Conservation (phyloP, 1,139 yeast genomes). For the Blastobotrys niveus region DNA sequence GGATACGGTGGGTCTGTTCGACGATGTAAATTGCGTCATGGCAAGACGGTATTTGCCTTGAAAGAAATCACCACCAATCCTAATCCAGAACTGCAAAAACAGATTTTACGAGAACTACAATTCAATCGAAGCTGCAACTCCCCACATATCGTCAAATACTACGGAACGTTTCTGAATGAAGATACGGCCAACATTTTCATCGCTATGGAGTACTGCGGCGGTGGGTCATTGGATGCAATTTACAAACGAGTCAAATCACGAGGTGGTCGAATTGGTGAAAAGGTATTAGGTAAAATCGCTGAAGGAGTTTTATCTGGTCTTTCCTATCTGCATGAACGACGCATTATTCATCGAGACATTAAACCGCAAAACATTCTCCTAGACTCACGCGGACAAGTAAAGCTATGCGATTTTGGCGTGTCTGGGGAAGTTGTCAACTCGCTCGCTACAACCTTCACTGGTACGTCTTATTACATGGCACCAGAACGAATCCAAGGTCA, state of each 20-base stretch:
- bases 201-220: conserved; percentile 97
- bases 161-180: conserved; percentile 82
- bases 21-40: conserved; percentile 56
- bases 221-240: conserved; percentile 84
- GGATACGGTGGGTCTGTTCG: conserved; percentile 92
- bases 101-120: conserved; percentile 82
- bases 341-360: conserved; percentile 82
- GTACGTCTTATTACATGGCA: conserved; percentile 97
- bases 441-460: conserved; percentile 91
- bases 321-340: conserved; percentile 78
- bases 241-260: conserved; percentile 58
- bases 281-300: conserved; percentile 84
- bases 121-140: conserved; percentile 78
- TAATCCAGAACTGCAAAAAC: conserved; percentile 71
- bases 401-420: conserved; percentile 97
- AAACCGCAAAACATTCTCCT: conserved; percentile 88
- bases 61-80: conserved; percentile 78
- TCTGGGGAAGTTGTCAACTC: conserved; percentile 95
- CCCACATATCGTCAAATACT: conserved; percentile 81
- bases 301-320: conserved; percentile 78
- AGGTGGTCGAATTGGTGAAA: conserved; percentile 86
- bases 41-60: conserved; percentile 68
- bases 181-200: conserved; percentile 73
- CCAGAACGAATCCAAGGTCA: conserved; percentile 96
- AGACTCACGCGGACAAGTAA: conserved; percentile 71